Percentiles rank a stretch among this genome's conserved stretches.
These are phyloP conservation scores for Termitomyces sp. DNA, from an alignment of 768 basidiomycete genomes.

Conservation along the genomic window DNA sequence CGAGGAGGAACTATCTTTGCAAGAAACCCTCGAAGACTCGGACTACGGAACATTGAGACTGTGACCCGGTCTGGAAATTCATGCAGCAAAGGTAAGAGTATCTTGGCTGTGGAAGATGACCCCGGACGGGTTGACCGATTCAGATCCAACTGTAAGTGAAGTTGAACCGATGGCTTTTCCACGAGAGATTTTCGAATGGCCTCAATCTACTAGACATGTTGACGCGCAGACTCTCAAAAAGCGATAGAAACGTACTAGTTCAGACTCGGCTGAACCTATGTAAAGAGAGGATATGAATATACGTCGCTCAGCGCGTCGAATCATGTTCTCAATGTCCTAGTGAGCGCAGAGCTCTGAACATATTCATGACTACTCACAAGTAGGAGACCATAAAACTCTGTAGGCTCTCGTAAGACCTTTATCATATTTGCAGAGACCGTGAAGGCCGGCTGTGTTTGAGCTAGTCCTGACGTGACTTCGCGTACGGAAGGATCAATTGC, in stretches of 20 bases:
- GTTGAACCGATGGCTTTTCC: constrained; percentile 52
- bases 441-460: constrained; percentile 43
- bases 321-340: constrained; percentile 46
- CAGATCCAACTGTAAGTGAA: constrained; percentile 75
- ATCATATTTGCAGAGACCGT: constrained; percentile 41
- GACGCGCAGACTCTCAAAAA: background rate
- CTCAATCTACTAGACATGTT: constrained; percentile 50
- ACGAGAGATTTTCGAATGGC: constrained; percentile 57
- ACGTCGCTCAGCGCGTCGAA: constrained; percentile 68
- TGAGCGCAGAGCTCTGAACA: background rate
- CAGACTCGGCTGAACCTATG: constrained; percentile 72
- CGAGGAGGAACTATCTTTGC: constrained; percentile 80
- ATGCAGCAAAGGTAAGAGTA: constrained; percentile 68
- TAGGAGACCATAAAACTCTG: constrained; percentile 50
- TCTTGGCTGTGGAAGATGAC: constrained; percentile 57
- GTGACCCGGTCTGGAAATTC: constrained; percentile 69
- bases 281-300: constrained; percentile 91
- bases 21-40: constrained; percentile 71
- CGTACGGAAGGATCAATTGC: constrained; percentile 30
- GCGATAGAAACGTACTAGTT: constrained; percentile 55
- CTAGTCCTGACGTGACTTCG: constrained; percentile 31
- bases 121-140: constrained; percentile 77
- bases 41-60: constrained; percentile 83
- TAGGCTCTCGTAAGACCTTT: constrained; percentile 50
- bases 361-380: constrained; percentile 32